These are phyloP conservation scores for Oenanthe javanica DNA, from an alignment of 140 eudicot genomes.

Conservation along the genomic window DNA sequence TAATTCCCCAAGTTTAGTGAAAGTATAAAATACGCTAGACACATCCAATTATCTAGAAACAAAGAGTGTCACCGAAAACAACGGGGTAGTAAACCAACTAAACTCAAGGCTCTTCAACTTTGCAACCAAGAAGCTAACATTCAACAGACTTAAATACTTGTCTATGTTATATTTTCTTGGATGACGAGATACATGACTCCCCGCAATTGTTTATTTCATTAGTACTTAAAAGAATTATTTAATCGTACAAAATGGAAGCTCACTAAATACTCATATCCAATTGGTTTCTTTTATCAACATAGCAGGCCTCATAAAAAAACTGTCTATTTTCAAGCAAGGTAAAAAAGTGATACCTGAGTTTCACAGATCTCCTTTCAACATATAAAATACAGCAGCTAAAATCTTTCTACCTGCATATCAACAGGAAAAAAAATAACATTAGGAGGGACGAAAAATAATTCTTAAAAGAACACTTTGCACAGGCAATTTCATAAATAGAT, in stretches of 20 bases:
- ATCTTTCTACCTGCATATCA: neutral
- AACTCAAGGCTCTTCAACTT: neutral
- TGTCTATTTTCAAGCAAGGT: neutral
- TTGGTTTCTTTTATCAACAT: neutral
- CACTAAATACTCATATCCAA: neutral
- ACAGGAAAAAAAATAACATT: neutral
- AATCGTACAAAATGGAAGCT: neutral
- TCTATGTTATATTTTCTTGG: neutral
- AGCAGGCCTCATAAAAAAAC: neutral
- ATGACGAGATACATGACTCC: neutral
- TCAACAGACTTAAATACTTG: neutral
- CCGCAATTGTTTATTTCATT: neutral
- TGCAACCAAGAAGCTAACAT: neutral
- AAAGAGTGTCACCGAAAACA: neutral
- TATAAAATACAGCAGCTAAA: neutral
- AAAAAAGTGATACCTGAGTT: neutral
- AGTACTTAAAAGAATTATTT: neutral
- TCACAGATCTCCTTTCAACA: neutral
- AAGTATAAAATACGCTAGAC: neutral
- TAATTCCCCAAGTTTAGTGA: neutral
- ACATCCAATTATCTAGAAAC: neutral
- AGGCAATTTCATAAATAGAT: neutral
- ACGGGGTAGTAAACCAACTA: neutral
- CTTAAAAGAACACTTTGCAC: neutral
- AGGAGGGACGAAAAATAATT: neutral